Evolutionary conservation across 1,284 basidiomycete species (phyloP), one percentile per base, ranked within the genome.

Genomic region (Leccinum fuscescens): DNA sequence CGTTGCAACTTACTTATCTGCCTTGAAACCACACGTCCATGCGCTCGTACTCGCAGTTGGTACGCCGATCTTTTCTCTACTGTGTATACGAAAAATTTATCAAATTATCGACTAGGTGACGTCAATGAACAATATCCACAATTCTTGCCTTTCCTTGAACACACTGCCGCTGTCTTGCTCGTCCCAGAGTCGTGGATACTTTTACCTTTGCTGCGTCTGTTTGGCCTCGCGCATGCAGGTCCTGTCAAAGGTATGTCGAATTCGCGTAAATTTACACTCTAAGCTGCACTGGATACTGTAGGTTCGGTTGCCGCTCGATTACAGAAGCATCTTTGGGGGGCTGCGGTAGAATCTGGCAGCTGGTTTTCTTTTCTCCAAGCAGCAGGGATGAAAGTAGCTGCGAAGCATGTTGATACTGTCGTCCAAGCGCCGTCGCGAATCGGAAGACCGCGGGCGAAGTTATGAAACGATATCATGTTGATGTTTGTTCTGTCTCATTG

Each of bases 191-290:
- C 14, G 0, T 62, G 64, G 61, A 57, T 67, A 12, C 0, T 22
- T 67, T 12, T 33, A 33, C 33, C 33, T 12, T 33, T 33, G 0
- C 4, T 67, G 1, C 17, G 48, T 0, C 0, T 58, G 11, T 56
- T 70, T 51, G 68, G 66, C 22, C 68, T 70, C 1, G 64, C 66
- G 2, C 64, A 55, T n/a, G 3, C 1, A 2, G 66, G 66, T 6
- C 64, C 56, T 24, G 6, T 68, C 39, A 17, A 42, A 42, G 39
- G 39, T 42, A 17, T 42, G n/a, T 42, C 7, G 67, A 58, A 57
- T 62, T 65, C 70, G n/a, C 46, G 20, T 48, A 14, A 5, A 6
- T 6, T 2, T 48, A 48, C 17, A 48, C 22, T 24, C 11, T 12
- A 48, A 15, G 7, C 14, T 24, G n/a, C 9, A 42, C 15, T 17